A percentile compares a stretch with the other conserved stretches of the same genome.
Conservation (phyloP, 768 basidiomycete genomes). For the Lenzites betulinus region DNA sequence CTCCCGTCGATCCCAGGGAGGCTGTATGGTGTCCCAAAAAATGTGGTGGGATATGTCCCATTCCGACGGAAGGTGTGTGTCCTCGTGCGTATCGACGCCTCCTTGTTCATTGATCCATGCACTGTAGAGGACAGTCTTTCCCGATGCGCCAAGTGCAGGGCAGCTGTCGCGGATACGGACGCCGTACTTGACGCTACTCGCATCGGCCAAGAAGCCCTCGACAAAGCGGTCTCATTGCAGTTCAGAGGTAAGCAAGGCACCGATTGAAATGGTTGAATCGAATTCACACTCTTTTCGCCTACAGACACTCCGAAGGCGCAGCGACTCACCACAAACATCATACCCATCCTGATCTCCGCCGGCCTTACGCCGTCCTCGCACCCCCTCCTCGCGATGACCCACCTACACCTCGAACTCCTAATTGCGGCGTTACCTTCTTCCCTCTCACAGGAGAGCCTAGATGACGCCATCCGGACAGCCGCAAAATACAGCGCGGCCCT, state of each 20-base stretch:
- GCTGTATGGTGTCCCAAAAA: constrained; percentile 66
- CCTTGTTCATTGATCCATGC: neutral
- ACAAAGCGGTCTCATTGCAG: constrained; percentile 69
- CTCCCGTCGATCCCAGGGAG: constrained; percentile 62
- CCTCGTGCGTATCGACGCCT: neutral
- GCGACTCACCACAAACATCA: constrained; percentile 63
- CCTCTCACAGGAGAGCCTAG: constrained; percentile 53
- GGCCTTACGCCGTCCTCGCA: constrained; percentile 67
- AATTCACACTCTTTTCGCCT: neutral
- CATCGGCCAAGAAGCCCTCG: constrained; percentile 72
- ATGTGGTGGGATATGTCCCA: constrained; percentile 64
- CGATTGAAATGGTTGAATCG: neutral
- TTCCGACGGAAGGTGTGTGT: constrained; percentile 60
- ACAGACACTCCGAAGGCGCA: constrained; percentile 60
- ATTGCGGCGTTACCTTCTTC: constrained; percentile 48
- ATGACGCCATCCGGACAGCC: constrained; percentile 61
- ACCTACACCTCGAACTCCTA: constrained; percentile 72
- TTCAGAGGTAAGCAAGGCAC: constrained; percentile 45
- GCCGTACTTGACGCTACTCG: constrained; percentile 63
- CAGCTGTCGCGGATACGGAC: constrained; percentile 49
- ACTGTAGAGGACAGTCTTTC: constrained; percentile 47
- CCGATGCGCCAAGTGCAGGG: constrained; percentile 58
- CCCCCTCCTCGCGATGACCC: constrained; percentile 73
- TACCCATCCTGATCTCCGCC: constrained; percentile 62
- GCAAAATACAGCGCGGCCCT: constrained; percentile 58